Evolutionary conservation across 495 filamentous ascomycete species (phyloP).

Genomic region (Mycothermus thermophilus): DNA sequence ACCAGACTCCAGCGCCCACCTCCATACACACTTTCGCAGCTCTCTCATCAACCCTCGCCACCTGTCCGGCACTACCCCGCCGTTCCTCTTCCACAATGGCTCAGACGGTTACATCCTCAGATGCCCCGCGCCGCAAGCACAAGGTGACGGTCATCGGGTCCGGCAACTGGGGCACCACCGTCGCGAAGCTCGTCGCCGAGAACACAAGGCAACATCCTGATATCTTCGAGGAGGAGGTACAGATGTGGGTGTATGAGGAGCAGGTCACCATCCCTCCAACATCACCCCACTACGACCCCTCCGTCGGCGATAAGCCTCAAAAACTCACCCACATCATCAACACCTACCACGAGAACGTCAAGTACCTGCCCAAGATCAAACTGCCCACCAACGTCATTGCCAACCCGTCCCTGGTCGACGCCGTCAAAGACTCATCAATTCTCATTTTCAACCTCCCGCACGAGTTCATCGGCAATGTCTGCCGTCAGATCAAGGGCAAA

Average conservation of each 20-base stretch:
- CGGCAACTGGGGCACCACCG: slow-evolving; percentile 96
- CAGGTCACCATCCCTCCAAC: slow-evolving; percentile 56
- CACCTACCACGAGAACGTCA: slow-evolving; percentile 84
- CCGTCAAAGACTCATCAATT: slow-evolving; percentile 70
- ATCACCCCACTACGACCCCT: slow-evolving; percentile 43
- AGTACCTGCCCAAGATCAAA: slow-evolving; percentile 76
- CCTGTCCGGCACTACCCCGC: no score
- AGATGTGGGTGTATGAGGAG: slow-evolving; percentile 97
- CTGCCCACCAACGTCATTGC: slow-evolving; percentile 82
- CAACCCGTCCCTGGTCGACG: slow-evolving; percentile 71
- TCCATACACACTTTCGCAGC: background rate
- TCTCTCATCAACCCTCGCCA: no score
- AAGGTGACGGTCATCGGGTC: slow-evolving; percentile 91
- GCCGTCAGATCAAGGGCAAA: slow-evolving; percentile 70
- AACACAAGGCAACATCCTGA: slow-evolving; percentile 64
- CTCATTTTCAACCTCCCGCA: slow-evolving; percentile 96
- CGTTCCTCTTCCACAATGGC: slow-evolving; percentile 9
- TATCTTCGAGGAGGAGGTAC: slow-evolving; percentile 74
- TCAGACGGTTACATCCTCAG: slow-evolving; percentile 23
- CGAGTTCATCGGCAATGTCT: slow-evolving; percentile 87
- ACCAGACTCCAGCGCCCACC: background rate
- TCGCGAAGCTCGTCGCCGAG: slow-evolving; percentile 92
- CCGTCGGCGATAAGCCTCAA: slow-evolving; percentile 43
- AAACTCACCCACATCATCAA: slow-evolving; percentile 91
- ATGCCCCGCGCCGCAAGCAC: slow-evolving; percentile 50